phyloP scores from a whole-genome alignment of 169 alveolate genomes.

The Prorocentrum cordatum region DNA sequence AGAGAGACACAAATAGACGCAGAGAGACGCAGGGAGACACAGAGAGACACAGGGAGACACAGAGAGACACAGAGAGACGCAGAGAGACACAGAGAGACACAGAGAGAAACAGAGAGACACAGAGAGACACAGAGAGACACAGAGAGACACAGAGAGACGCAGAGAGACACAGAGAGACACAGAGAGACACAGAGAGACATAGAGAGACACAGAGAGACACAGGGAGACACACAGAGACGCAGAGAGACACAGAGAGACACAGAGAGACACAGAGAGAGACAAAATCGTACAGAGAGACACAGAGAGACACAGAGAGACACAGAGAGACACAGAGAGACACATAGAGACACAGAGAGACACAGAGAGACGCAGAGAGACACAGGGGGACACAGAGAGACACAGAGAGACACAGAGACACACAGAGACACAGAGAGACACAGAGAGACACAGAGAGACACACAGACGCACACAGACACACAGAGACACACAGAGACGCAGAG shows the following conservation, averaged over 20 bases:
- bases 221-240: not conserved
- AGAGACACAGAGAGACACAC: not conserved
- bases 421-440: not conserved
- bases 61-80: not conserved
- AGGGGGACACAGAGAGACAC: not conserved
- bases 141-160: slow-evolving; percentile 1
- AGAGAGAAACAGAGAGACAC: not conserved
- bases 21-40: not conserved
- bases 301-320: slow-evolving; percentile 4
- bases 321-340: slow-evolving; percentile 3
- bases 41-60: slow-evolving; percentile 1
- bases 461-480: not conserved
- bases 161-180: slow-evolving; percentile 4
- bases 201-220: slow-evolving; percentile 8
- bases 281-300: not conserved
- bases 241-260: slow-evolving; percentile 9
- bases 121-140: slow-evolving; percentile 9
- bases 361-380: not conserved
- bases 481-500: not conserved
- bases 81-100: slow-evolving; percentile 5
- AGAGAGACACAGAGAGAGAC: slow-evolving; percentile 5
- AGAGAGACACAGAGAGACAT: slow-evolving; percentile 4
- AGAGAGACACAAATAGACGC: not conserved
- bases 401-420: not conserved
- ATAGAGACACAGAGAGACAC: not conserved